phyloP scores from a whole-genome alignment of 495 filamentous ascomycete species.

The Penicillium herquei region DNA sequence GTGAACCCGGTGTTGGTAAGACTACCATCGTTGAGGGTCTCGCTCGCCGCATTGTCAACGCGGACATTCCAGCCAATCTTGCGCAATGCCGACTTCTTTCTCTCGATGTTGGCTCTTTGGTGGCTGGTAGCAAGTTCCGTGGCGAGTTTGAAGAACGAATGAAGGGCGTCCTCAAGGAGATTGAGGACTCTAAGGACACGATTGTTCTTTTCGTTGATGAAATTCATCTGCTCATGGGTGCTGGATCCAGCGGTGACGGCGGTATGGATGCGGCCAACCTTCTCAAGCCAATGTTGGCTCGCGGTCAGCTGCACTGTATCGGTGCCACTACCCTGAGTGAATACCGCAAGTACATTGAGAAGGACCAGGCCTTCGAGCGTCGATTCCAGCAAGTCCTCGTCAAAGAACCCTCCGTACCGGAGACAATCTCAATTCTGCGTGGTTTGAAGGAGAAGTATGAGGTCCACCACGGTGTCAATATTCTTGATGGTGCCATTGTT shows the following conservation, averaged over 20 bases:
- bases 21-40: conserved; percentile 97
- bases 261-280: conserved; percentile 99
- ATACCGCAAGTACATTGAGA: conserved; percentile 99
- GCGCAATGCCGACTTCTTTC: conserved; percentile 90
- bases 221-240: conserved; percentile 97
- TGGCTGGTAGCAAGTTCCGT: conserved; percentile 95
- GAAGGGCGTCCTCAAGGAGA: conserved; percentile 98
- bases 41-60: conserved; percentile 92
- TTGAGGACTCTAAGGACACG: conserved; percentile 92
- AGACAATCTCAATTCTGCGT: conserved; percentile 95
- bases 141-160: conserved; percentile 98
- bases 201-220: conserved; percentile 98
- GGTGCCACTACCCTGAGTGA: conserved; percentile 93
- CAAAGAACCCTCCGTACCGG: conserved; percentile 82
- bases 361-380: conserved; percentile 95
- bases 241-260: conserved; percentile 87
- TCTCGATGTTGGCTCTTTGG: conserved; percentile 89
- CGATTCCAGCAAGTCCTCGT: conserved; percentile 97
- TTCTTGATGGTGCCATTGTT: conserved; percentile 89
- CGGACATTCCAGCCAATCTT: conserved; percentile 93
- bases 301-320: conserved; percentile 96
- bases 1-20: conserved; percentile 97
- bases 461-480: conserved; percentile 95
- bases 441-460: conserved; percentile 97
- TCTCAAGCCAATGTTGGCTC: conserved; percentile 94